phyloP scores from a whole-genome alignment of 768 basidiomycete genomes.

The Rhodocollybia butyracea region DNA sequence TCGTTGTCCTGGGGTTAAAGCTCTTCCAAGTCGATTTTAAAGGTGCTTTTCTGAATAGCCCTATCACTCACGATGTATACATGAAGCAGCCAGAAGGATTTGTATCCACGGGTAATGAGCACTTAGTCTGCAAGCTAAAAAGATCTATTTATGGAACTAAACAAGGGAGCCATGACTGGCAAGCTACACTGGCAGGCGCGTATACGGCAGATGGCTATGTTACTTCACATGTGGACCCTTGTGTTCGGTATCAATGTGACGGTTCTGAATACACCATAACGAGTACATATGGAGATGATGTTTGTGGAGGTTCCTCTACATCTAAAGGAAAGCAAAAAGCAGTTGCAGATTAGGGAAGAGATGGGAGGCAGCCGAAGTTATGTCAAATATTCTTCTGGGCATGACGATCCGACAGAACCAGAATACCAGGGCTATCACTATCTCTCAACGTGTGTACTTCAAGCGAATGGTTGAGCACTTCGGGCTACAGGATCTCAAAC shows the following conservation, averaged over 20 bases:
- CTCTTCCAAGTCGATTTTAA: not conserved
- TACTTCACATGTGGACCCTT: too few species aligned
- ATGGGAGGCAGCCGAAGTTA: not conserved
- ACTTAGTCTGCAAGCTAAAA: not conserved
- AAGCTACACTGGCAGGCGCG: not conserved
- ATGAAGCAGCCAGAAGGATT: too few species aligned
- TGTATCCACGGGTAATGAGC: not conserved
- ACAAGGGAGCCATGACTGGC: not conserved
- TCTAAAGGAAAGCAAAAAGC: not conserved
- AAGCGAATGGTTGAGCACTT: not conserved
- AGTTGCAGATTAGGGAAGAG: not conserved
- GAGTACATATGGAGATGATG: not conserved
- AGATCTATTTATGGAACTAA: not conserved
- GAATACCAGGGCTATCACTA: not conserved
- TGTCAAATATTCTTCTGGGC: not conserved
- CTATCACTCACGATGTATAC: too few species aligned
- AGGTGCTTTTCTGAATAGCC: too few species aligned
- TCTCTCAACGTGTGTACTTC: not conserved
- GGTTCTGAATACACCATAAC: not conserved
- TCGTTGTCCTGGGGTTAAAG: not conserved
- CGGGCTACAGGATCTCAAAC: not conserved
- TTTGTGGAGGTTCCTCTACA: not conserved
- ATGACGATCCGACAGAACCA: too few species aligned
- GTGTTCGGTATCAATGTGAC: not conserved
- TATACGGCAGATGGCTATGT: not conserved